Percentiles rank a stretch among this genome's conserved stretches.
Conservation (phyloP, 805 yeast species). For the Scheffersomyces lignosus region DNA sequence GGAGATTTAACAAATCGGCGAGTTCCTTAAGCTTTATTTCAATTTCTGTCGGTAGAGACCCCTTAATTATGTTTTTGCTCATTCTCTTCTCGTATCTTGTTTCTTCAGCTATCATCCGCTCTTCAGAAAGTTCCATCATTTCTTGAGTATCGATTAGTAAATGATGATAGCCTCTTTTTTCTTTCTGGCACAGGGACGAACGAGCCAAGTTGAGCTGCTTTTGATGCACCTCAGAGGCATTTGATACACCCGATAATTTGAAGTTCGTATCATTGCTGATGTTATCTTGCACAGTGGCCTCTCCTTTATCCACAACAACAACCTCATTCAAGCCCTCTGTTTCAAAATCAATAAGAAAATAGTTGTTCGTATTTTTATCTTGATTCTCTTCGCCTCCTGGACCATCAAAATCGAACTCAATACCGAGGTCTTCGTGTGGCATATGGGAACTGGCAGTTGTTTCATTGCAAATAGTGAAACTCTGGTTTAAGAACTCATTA, state of each 20-base stretch:
- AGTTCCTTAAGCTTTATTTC: background rate
- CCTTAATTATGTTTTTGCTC: no score
- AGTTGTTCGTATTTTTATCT: background rate
- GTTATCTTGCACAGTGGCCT: background rate
- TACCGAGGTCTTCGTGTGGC: constrained; percentile 16
- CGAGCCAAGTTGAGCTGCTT: no score
- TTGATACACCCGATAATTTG: constrained; percentile 8
- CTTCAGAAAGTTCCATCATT: no score
- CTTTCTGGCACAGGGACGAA: no score
- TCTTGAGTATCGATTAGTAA: no score
- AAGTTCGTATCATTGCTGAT: constrained; percentile 11
- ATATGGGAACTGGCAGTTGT: no score
- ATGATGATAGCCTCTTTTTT: no score
- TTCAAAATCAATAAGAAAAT: constrained; percentile 7
- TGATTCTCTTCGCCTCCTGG: background rate
- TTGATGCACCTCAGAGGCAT: background rate
- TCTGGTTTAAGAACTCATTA: no score
- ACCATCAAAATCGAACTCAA: constrained; percentile 24
- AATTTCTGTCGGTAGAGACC: no score
- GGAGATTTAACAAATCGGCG: background rate
- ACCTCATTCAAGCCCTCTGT: background rate
- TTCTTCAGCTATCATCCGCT: no score
- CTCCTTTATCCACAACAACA: background rate
- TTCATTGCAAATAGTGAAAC: no score
- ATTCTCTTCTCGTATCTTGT: no score